Evolutionary conservation across 257 asterid genomes (phyloP).

Genomic region (Solanum chiquidenum): DNA sequence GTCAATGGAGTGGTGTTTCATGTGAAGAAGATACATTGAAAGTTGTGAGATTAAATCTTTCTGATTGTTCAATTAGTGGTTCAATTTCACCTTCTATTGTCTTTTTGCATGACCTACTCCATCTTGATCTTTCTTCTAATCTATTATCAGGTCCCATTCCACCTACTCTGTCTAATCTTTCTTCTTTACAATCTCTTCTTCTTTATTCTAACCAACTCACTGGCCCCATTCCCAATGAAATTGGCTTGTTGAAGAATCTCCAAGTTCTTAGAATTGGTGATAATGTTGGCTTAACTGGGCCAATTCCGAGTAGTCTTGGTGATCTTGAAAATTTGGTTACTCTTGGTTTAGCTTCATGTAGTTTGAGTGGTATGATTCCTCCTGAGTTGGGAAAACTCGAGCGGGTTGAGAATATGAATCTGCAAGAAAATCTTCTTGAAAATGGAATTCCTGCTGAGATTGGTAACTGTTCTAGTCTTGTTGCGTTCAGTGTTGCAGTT

Average conservation of each 20-base stretch:
- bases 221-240: slow-evolving; percentile 64
- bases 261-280: slow-evolving; percentile 62
- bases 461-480: slow-evolving; percentile 47
- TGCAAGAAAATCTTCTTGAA: slow-evolving; percentile 57
- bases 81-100: slow-evolving; percentile 58
- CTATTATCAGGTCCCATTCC: slow-evolving; percentile 78
- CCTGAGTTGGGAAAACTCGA: slow-evolving; percentile 39
- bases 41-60: slow-evolving; percentile 37
- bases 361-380: slow-evolving; percentile 53
- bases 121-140: slow-evolving; percentile 65
- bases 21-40: slow-evolving; percentile 18
- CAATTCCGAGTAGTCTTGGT: slow-evolving; percentile 45
- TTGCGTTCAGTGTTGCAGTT: slow-evolving; percentile 45
- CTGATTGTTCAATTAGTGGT: slow-evolving; percentile 46
- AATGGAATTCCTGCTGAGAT: slow-evolving; percentile 60
- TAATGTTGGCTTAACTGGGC: slow-evolving; percentile 45
- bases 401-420: slow-evolving; percentile 28
- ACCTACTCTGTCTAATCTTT: slow-evolving; percentile 64
- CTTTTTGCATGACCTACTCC: slow-evolving; percentile 61
- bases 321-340: slow-evolving; percentile 28
- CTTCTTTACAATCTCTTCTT: slow-evolving; percentile 50
- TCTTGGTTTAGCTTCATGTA: slow-evolving; percentile 72
- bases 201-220: slow-evolving; percentile 72
- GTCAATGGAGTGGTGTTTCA: slow-evolving; percentile 62
- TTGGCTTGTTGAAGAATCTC: slow-evolving; percentile 38